phyloP scores from a whole-genome alignment of 106 monocot genomes.

The Allium sativum region DNA sequence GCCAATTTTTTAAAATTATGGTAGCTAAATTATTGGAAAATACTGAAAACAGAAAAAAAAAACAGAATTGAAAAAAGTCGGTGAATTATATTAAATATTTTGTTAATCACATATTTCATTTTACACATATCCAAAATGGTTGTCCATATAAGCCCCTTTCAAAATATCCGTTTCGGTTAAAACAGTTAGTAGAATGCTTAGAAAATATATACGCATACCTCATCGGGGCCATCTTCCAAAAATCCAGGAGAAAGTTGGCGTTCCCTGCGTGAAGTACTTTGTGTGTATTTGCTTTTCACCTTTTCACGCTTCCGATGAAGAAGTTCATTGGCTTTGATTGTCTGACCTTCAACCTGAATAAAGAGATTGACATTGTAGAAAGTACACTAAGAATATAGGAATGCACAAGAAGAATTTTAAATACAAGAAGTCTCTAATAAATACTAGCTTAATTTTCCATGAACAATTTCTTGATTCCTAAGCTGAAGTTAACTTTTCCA shows the following conservation, averaged over 20 bases:
- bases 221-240: slow-evolving; percentile 79
- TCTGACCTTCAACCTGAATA: slow-evolving; percentile 69
- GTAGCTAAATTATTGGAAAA: too few relatives aligned
- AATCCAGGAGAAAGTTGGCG: slow-evolving; percentile 80
- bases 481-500: too few relatives aligned
- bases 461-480: too few relatives aligned
- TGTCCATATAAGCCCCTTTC: too few relatives aligned
- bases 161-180: too few relatives aligned
- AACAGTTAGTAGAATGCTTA: not conserved
- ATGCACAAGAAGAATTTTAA: not conserved
- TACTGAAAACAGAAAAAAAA: too few relatives aligned
- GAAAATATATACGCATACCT: slow-evolving; percentile 31
- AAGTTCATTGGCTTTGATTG: slow-evolving; percentile 70
- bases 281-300: slow-evolving; percentile 59
- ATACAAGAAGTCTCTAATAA: not conserved
- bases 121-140: not conserved
- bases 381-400: not conserved
- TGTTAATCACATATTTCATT: not conserved
- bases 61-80: too few relatives aligned
- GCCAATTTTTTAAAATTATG: too few relatives aligned
- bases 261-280: slow-evolving; percentile 25
- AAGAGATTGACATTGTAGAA: not conserved
- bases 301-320: slow-evolving; percentile 79
- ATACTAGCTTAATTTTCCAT: too few relatives aligned
- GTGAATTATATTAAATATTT: not conserved